Base-by-base conservation (phyloP, 768 basidiomycete species). In the Mycena galericulata region DNA sequence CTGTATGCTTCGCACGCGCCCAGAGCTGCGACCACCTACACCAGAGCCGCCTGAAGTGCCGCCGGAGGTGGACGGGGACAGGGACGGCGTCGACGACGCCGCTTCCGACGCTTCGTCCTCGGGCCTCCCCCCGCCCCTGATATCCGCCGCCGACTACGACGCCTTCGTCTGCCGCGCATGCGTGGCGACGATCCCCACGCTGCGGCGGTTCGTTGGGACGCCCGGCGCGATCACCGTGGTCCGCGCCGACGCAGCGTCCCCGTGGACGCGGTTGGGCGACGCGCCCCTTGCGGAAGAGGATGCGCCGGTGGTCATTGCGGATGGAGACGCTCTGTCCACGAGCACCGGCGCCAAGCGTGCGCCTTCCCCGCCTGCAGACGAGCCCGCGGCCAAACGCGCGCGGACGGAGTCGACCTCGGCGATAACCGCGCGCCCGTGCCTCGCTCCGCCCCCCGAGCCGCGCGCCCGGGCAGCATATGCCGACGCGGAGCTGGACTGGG, bases 1-100 rank as follows among this genome's bases (percentile, higher is more conserved):
- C 73, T 88, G 94, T 72, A 91, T 93, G 78, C 84, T 96, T 46
- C 87, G 93, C 67, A 87, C 90, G 76, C 86, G 86, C 24, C 92
- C 91, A 11, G 70, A 79, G 8, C 85, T 85, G 11, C 83, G 87
- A 63, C 84, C 80, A 53, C 68, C 84, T 5, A 82, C 81, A 15
- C 82, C 82, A 47, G 77, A 74, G 58, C 69, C 72, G 58, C 69
- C 72, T 9, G 50, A 40, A 50, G 24, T 47, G 14, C 26, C 47
- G n/a, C 18, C 36, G 18, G 45, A 29, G 4, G 22, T 4, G 20
- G 15, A 3, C 38, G 5, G 17, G 8, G 34, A 36, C 15, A 18
- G 17, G 24, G 53, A 40, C 30, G 47, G 66, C 40, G 83, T 80
- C 34, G 80, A 80, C 56, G 89, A 90, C 72, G 85, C 80, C 32